Evolutionary conservation across 2,329 filamentous ascomycete genomes (phyloP).

Genomic region (Colletotrichum destructivum): DNA sequence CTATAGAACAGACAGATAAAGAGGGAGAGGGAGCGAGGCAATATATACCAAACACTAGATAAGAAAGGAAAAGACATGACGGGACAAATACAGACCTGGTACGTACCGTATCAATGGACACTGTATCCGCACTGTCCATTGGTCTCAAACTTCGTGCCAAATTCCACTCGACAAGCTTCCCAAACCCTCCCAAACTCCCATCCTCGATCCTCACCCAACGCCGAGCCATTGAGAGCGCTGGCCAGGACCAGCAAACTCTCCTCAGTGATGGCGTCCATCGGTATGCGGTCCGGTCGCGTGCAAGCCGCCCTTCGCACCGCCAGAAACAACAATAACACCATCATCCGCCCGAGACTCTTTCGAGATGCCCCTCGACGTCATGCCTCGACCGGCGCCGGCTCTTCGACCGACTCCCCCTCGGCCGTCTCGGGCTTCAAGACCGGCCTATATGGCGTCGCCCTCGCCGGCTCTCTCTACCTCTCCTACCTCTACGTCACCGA

Average conservation of each 20-base stretch:
- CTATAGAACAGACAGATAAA: neutral
- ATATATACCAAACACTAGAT: too few relatives aligned
- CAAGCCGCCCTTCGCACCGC: conserved; percentile 45
- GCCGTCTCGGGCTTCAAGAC: conserved; percentile 53
- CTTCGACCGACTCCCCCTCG: conserved; percentile 48
- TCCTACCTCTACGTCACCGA: conserved; percentile 81
- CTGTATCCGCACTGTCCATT: conserved; percentile 17
- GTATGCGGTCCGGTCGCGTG: conserved; percentile 47
- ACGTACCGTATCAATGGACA: conserved; percentile 1
- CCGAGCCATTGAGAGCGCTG: conserved; percentile 54
- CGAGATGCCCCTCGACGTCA: conserved; percentile 50
- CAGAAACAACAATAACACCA: conserved; percentile 30
- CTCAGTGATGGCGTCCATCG: conserved; percentile 51
- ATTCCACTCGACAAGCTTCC: conserved; percentile 24
- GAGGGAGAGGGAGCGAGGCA: too few relatives aligned
- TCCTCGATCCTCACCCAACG: conserved; percentile 28
- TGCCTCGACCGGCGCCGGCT: conserved; percentile 47
- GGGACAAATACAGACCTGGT: too few relatives aligned
- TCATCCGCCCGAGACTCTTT: conserved; percentile 45
- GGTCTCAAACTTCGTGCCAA: conserved; percentile 16
- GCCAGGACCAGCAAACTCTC: conserved; percentile 46
- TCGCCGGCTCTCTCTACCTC: conserved; percentile 60
- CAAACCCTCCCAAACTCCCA: conserved; percentile 22
- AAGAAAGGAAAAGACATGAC: too few relatives aligned
- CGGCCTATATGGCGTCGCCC: conserved; percentile 57